These are phyloP conservation scores for Komagataella ulmi DNA, from an alignment of 805 yeast genomes.

Conservation along the genomic window DNA sequence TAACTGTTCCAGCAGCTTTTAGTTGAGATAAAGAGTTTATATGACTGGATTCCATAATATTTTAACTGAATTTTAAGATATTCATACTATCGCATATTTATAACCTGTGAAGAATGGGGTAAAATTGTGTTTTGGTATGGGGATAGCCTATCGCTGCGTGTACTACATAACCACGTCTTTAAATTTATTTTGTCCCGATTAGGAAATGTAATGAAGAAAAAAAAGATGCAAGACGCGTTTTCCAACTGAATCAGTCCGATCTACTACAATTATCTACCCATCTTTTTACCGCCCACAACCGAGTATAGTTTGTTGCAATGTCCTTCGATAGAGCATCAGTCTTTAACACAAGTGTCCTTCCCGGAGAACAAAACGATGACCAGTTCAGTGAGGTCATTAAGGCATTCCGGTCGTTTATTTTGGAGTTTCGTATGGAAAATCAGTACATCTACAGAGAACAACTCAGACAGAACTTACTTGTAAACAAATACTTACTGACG, in stretches of 20 bases:
- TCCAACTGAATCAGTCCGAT: background rate
- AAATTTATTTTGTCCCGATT: background rate
- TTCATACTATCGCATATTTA: background rate
- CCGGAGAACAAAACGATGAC: constrained; percentile 66
- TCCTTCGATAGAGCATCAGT: constrained; percentile 64
- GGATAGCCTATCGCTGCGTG: background rate
- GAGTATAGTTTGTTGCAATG: constrained; percentile 22
- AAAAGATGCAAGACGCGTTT: background rate
- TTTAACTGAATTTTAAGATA: background rate
- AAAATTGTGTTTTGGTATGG: background rate
- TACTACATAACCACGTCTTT: background rate
- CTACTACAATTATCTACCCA: background rate
- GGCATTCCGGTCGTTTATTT: constrained; percentile 68
- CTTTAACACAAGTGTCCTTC: constrained; percentile 70
- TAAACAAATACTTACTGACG: constrained; percentile 56
- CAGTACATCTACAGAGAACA: constrained; percentile 85
- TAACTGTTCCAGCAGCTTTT: constrained; percentile 90
- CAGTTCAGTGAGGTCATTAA: constrained; percentile 55
- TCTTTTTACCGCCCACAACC: background rate
- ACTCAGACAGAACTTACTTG: constrained; percentile 72
- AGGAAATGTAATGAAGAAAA: background rate
- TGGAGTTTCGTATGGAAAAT: constrained; percentile 75
- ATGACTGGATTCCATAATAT: background rate
- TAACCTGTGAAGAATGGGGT: background rate
- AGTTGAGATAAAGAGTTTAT: constrained; percentile 74